Base-by-base conservation (phyloP, 176 grass and related monocot genomes). In the Musa itinerans region DNA sequence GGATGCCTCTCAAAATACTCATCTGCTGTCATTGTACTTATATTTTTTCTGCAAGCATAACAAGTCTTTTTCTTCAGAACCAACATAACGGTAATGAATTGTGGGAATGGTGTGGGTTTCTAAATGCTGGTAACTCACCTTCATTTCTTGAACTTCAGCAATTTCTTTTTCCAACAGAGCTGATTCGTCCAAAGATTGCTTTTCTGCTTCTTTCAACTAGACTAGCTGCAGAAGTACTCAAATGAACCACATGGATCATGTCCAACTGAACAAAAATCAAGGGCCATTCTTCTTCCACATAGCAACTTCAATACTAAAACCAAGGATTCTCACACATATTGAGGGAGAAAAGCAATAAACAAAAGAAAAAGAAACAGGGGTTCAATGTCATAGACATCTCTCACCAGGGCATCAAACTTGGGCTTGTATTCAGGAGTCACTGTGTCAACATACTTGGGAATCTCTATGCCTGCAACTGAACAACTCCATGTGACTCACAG, bases 1-100 rank as follows among this genome's bases (percentile, higher is more conserved):
- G 95, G 95, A 66, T 94, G 86, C 86, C 84, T 99, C 78, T 55
- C 90, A 67, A 98, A 98, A 82, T 94, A 93, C 64, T 93, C 90
- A 2, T 93, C 88, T 1, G 90, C 90, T 52, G 94, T 91, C 94
- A 93, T 93, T 19, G 90, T 91, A 85, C 88, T 91, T 12, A 98
- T 91, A 79, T 90, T 96, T 25, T 89, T 92, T 85, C 92, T 96
- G 89, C 52, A 72, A 22, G 65, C 43, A 83, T 9, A 48, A 85
- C 50, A 24, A 74, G n/a, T n/a, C n/a, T n/a, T n/a, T n/a, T n/a
- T n/a, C n/a, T n/a, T n/a, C n/a, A n/a, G n/a, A n/a, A n/a, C n/a
- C n/a, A n/a, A n/a, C n/a, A n/a, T n/a, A n/a, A n/a, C n/a, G n/a
- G 49, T 20, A 34, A 61, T 56, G 19, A 27, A 7, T 11, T 19